Evolutionary conservation across 2,329 filamentous ascomycete genomes (phyloP), one percentile per base, ranked within the genome.

Genomic region (Botrytis medusae): DNA sequence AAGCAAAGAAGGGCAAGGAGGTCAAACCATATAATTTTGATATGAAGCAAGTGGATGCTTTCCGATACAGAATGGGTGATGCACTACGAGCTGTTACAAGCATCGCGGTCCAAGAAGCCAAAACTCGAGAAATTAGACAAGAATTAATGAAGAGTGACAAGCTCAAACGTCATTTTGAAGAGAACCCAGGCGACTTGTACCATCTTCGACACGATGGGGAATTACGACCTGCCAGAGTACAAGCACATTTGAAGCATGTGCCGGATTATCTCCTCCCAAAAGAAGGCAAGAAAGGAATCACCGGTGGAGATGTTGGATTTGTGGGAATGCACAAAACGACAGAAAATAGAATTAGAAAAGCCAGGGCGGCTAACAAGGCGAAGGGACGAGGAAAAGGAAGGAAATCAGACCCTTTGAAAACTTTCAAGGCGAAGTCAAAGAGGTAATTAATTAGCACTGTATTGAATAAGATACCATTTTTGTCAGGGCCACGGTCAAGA

Each of bases 101-200:
- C 74, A 92, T 97, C 40, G 93, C 95, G 0, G 90, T 99, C 62
- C 92, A 95, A 76, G 95, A 98, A 84, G 95, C 96, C 4, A 89
- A 96, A 68, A 93, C 93, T 16, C 89, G 93, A 74, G 95, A 99
- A 83, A 87, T 99, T 73, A 89, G 93, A 71, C 91, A 95, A 81
- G 96, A 98, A 82, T 86, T 99, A 20, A 86, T 98, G 78, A 97
- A 97, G 84, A 95, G 92, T 77, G 95, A 98, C 80, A 98, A 97
- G 83, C 85, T 99, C 72, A 95, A 96, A 83, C 88, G 94, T 69
- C 94, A 98, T 85, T 99, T 98, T 80, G 96, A 98, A 81, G 96
- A 99, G 83, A 98, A 99, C 81, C 96, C 96, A 0, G 90, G 92
- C 46, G 95, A 98, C 81, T 84, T 98, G 76, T 89, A 90, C 54